Conservation (phyloP, 371 early-diverging fungal genomes). For the Funneliformis caledonium region DNA sequence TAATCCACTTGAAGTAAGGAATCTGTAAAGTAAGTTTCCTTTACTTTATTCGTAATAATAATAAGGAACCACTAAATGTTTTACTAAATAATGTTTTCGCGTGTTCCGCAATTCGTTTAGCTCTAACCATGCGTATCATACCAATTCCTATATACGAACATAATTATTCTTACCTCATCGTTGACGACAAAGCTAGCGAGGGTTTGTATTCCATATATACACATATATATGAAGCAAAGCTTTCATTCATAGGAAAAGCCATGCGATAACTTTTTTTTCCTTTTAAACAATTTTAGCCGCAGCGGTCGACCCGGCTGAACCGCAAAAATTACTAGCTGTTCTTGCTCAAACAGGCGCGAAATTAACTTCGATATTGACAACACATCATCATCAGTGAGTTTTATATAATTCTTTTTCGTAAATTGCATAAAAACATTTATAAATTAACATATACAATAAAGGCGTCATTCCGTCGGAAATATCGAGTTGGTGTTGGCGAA, state of each 20-base stretch:
- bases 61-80: background rate
- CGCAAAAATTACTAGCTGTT: slow-evolving; percentile 58
- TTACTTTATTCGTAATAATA: background rate
- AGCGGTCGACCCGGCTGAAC: slow-evolving; percentile 71
- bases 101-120: background rate
- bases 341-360: slow-evolving; percentile 57
- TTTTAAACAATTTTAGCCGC: slow-evolving; percentile 45
- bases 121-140: slow-evolving; percentile 35
- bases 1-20: background rate
- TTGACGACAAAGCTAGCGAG: slow-evolving; percentile 40
- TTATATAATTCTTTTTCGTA: background rate
- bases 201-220: slow-evolving; percentile 9
- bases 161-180: slow-evolving; percentile 40
- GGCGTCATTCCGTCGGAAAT: slow-evolving; percentile 68
- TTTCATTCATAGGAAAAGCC: background rate
- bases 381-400: slow-evolving; percentile 73
- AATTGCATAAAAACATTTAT: background rate
- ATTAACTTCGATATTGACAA: slow-evolving; percentile 66
- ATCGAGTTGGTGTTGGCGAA: slow-evolving; percentile 58
- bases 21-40: background rate
- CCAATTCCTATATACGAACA: slow-evolving; percentile 40
- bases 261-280: background rate
- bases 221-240: background rate
- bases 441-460: slow-evolving; percentile 59
- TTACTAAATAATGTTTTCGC: background rate